Evolutionary conservation across 2,329 filamentous ascomycete genomes (phyloP).

Genomic region (Chaetomium sp.): DNA sequence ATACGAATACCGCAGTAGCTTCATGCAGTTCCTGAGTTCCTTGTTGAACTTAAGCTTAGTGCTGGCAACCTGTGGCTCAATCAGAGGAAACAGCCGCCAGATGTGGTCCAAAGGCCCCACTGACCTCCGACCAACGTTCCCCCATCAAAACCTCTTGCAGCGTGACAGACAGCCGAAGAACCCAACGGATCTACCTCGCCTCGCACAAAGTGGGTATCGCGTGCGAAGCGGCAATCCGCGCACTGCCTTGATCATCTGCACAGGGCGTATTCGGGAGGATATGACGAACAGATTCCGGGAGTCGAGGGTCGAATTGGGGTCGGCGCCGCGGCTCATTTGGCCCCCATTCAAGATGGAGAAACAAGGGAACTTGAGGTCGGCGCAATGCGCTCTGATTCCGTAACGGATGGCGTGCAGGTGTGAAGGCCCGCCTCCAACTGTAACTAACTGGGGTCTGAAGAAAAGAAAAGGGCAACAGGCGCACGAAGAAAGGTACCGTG

Average conservation of each 20-base stretch:
- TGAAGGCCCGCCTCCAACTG: slow-evolving; percentile 20
- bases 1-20: slow-evolving; percentile 3
- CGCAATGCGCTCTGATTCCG: slow-evolving; percentile 21
- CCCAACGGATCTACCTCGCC: slow-evolving; percentile 1
- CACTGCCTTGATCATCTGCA: neutral
- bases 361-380: slow-evolving; percentile 21
- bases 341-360: slow-evolving; percentile 25
- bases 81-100: slow-evolving; percentile 4
- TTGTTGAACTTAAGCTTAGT: neutral
- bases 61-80: slow-evolving; percentile 12
- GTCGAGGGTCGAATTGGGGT: neutral
- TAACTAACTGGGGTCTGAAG: neutral
- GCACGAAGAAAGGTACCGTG: neutral
- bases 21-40: slow-evolving; percentile 7
- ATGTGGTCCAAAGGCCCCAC: slow-evolving; percentile 1
- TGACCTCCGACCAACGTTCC: neutral
- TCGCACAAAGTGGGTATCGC: slow-evolving; percentile 4
- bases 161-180: neutral
- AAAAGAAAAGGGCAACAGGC: slow-evolving; percentile 7
- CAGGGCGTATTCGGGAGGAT: neutral
- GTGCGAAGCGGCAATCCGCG: neutral
- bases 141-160: slow-evolving; percentile 4
- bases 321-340: slow-evolving; percentile 8
- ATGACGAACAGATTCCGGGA: neutral
- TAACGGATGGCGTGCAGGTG: slow-evolving; percentile 27